A percentile compares a stretch with the other conserved stretches of the same genome.
These are phyloP conservation scores for Leccinum boreale DNA, from an alignment of 768 basidiomycete species.

Conservation along the genomic window DNA sequence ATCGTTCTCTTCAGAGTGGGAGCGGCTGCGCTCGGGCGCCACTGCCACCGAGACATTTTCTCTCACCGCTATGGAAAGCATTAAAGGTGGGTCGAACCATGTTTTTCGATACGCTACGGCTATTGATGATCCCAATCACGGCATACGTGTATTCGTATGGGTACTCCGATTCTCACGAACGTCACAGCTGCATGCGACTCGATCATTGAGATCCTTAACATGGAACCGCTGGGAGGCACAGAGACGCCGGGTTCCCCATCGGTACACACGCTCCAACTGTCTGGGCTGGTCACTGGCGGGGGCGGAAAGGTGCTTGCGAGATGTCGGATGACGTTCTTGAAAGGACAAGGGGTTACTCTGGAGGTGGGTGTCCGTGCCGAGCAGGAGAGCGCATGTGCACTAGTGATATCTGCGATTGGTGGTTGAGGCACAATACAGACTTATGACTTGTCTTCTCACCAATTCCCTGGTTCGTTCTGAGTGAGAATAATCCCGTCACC, in stretches of 20 bases:
- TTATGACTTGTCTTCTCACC: slow-evolving; percentile 5
- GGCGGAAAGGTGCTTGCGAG: slow-evolving; percentile 95
- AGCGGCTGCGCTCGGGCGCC: slow-evolving; percentile 74
- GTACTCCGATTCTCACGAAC: slow-evolving; percentile 1
- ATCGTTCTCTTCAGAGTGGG: slow-evolving; percentile 94
- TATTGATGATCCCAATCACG: slow-evolving; percentile 20
- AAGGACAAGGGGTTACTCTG: slow-evolving; percentile 88
- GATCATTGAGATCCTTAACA: slow-evolving; percentile 91
- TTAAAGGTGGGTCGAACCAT: slow-evolving; percentile 68
- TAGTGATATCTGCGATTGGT: slow-evolving; percentile 89
- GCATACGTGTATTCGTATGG: slow-evolving; percentile 13
- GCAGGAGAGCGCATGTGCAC: slow-evolving; percentile 76
- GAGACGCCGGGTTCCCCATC: slow-evolving; percentile 78
- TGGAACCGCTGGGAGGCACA: slow-evolving; percentile 94
- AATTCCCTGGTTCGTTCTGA: background rate
- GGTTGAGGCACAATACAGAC: slow-evolving; percentile 37
- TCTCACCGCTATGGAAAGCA: slow-evolving; percentile 85
- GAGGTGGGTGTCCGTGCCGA: slow-evolving; percentile 92
- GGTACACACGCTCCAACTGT: slow-evolving; percentile 92
- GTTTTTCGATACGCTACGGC: slow-evolving; percentile 7
- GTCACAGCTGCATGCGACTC: slow-evolving; percentile 89
- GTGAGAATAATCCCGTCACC: background rate
- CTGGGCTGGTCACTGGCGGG: slow-evolving; percentile 86
- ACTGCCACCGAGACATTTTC: slow-evolving; percentile 91
- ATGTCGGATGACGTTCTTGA: slow-evolving; percentile 92